Evolutionary conservation across 202 grass and related monocot genomes (phyloP), one percentile per base, ranked within the genome.

Genomic region (Sporobolus alterniflorus): DNA sequence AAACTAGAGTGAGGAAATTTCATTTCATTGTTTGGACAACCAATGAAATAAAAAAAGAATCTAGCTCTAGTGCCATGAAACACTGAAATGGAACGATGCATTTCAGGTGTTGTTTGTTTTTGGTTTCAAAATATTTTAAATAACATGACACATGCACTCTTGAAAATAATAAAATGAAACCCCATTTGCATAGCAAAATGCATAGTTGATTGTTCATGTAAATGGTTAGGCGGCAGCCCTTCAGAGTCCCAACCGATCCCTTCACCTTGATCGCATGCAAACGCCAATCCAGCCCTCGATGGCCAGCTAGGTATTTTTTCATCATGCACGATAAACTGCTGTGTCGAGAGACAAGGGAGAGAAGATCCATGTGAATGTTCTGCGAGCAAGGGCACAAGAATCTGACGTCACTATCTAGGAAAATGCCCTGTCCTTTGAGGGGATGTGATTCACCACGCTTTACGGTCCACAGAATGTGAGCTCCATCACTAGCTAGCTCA

Each of bases 361-460:
- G 76, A 81, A 80, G 72, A 64, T 66, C 55, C 71, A 33, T 6
- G 34, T 9, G 82, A 89, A 89, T 89, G 83, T 82, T 11, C 81
- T 15, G 12, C 0, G 68, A 51, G 26, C 56, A 69, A 30, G 18
- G 52, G 40, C 29, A 31, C 51, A 85, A 70, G 68, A 16, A 39
- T 60, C 59, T 5, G 34, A 60, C 79, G 25, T n/a, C n/a, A n/a
- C n/a, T n/a, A n/a, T n/a, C 29, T 7, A 7, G 40, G 7, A 4
- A 52, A 24, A 39, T 17, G 57, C 40, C 41, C 44, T 24, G 36
- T 57, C 7, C 36, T 30, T 79, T 81, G 33, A 51, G 21, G 20
- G 48, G 73, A 83, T 73, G 86, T 55, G 26, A 71, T 80, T 71
- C 49, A 39, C 16, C 75, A 2, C 1, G 25, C 47, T 3, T 66